These are phyloP conservation scores for Podaxis mareebaensis DNA, from an alignment of 768 basidiomycete species.

Conservation along the genomic window DNA sequence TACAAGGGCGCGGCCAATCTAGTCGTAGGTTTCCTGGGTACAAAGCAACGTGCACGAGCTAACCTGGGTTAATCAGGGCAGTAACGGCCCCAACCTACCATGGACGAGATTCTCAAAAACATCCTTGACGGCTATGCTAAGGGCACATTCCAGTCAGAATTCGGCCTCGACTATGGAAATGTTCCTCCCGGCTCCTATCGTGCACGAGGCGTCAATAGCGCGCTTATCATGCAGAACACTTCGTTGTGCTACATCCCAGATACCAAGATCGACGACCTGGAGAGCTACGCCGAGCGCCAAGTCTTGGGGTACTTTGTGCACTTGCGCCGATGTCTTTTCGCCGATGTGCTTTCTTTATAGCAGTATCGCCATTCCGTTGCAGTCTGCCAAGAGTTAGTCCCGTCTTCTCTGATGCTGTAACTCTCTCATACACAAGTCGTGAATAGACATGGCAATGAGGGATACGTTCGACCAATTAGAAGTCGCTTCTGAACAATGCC, in stretches of 20 bases:
- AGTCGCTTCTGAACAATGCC: background rate
- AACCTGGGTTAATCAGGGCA: background rate
- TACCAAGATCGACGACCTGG: background rate
- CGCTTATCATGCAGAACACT: background rate
- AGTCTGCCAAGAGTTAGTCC: background rate
- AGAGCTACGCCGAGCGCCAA: background rate
- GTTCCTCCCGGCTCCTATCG: background rate
- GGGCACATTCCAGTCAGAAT: background rate
- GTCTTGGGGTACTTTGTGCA: background rate
- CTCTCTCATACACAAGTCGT: background rate
- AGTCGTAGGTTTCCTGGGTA: background rate
- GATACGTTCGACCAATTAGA: background rate
- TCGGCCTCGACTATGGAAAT: background rate
- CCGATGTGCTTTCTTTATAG: background rate
- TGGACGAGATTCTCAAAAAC: background rate
- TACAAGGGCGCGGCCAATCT: background rate
- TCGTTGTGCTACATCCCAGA: background rate
- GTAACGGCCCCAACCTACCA: no score
- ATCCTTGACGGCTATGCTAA: background rate
- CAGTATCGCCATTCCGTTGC: background rate
- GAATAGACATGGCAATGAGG: background rate
- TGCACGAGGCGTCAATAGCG: background rate
- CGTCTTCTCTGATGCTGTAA: rapidly evolving
- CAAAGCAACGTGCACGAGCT: background rate
- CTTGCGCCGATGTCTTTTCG: background rate